phyloP scores from a whole-genome alignment of 257 asterid species.

The Scutellaria minor region DNA sequence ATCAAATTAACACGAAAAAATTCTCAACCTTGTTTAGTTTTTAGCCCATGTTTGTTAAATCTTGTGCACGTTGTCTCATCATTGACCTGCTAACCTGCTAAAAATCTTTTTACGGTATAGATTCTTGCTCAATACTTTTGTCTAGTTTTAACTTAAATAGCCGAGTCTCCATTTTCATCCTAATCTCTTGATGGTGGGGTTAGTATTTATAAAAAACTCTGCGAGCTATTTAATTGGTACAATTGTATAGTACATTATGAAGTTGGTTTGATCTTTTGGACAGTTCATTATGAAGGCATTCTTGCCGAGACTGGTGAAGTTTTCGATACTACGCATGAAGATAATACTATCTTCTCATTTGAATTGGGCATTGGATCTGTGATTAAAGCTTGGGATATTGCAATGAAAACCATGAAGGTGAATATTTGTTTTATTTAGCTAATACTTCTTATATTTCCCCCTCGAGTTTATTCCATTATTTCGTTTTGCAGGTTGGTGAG shows the following conservation, averaged over 20 bases:
- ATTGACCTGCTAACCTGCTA: too few relatives aligned
- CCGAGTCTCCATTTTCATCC: neutral
- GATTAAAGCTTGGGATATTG: slow-evolving; percentile 93
- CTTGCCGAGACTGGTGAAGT: slow-evolving; percentile 92
- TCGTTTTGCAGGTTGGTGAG: slow-evolving; percentile 79
- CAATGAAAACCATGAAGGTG: slow-evolving; percentile 94
- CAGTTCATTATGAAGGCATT: slow-evolving; percentile 95
- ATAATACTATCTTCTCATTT: slow-evolving; percentile 83
- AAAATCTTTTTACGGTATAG: too few relatives aligned
- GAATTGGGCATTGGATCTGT: slow-evolving; percentile 89
- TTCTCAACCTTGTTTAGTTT: neutral
- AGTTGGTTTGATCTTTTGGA: slow-evolving; percentile 24
- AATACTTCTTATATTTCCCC: neutral
- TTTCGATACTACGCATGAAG: slow-evolving; percentile 94
- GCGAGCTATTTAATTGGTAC: too few relatives aligned
- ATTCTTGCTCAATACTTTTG: too few relatives aligned
- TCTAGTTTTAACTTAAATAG: neutral
- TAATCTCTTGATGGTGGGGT: neutral
- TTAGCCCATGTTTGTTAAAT: neutral
- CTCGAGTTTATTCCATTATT: slow-evolving; percentile 21
- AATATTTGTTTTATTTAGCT: slow-evolving; percentile 18
- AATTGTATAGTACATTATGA: neutral
- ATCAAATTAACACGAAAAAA: neutral
- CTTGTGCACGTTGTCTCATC: too few relatives aligned
- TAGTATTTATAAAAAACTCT: neutral